Base-by-base conservation (phyloP, 2,329 filamentous ascomycete genomes). In the Metarhizium album region DNA sequence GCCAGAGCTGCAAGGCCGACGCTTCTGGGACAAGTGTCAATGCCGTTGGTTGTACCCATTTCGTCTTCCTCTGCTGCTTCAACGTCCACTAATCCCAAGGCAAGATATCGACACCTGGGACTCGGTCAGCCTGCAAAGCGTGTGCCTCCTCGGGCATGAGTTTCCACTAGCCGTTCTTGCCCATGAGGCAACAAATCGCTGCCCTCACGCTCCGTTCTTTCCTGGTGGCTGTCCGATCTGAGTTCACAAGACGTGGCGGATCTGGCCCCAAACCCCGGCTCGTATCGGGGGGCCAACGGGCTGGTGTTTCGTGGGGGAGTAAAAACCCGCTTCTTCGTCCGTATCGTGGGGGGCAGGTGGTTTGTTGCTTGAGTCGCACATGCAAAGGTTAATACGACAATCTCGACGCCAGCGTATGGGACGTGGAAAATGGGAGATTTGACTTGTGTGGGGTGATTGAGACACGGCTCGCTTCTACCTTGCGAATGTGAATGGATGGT, bases 341-440 rank as follows among this genome's bases (percentile, higher is more conserved):
- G 2, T n/a, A 46, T 46, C 49, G 49, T 51, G 49, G 49, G 49
- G 49, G 49, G 37, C 45, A 43, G 11, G 14, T 18, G 45, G n/a
- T 46, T 51, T 29, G 37, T n/a, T 35, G 37, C 45, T 20, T 43
- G 20, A 38, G 35, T 47, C 14, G 49, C 49, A 33, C 31, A 20
- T 18, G 24, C 24, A 18, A 27, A 29, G 20, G 45, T 38, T 35
- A 7, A 35, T 33, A 14, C 7, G 27, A 29, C 27, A 29, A 29
- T 16, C 14, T 35, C 33, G 11, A 35, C 14, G 11, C 33, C 33
- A 4, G 14, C 2, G 16, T 13, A 14, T 35, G n/a, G n/a, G n/a
- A 14, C 9, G 31, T 14, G 33, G 9, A n/a, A n/a, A n/a, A 20
- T 40, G 37, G 18, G 20, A 20, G 22, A n/a, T 27, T 29, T 18